Percentiles rank a stretch among this genome's conserved stretches.
Evolutionary conservation across 768 basidiomycete genomes (phyloP).

Genomic region (Leccinum longicurvipes): DNA sequence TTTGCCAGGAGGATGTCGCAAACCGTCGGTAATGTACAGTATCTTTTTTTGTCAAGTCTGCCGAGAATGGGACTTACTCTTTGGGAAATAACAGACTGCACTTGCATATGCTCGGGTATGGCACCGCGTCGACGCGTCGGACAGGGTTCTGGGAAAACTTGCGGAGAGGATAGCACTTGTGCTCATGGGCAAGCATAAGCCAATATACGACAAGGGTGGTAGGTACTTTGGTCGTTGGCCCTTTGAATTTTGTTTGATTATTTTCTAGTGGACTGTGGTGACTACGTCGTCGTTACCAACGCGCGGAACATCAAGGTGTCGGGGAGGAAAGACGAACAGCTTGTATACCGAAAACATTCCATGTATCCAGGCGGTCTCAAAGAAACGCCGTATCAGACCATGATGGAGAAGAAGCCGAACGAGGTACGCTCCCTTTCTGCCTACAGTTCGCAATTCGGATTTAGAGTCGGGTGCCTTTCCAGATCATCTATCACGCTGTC

Average conservation of each 20-base stretch:
- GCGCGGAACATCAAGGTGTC: slow-evolving; percentile 80
- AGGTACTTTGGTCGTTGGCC: slow-evolving; percentile 22
- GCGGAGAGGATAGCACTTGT: slow-evolving; percentile 93
- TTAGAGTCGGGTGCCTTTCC: neutral
- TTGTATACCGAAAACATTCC: slow-evolving; percentile 84
- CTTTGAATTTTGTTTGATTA: neutral
- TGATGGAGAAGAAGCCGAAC: slow-evolving; percentile 86
- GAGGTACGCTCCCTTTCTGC: slow-evolving; percentile 54
- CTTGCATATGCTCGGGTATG: slow-evolving; percentile 94
- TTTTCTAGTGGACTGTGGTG: slow-evolving; percentile 87
- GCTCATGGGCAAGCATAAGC: slow-evolving; percentile 99
- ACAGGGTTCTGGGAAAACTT: slow-evolving; percentile 90
- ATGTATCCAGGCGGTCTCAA: slow-evolving; percentile 94
- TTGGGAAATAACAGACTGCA: slow-evolving; percentile 62
- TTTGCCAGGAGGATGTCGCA: slow-evolving; percentile 61
- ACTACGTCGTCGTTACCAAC: slow-evolving; percentile 96
- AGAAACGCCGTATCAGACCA: slow-evolving; percentile 77
- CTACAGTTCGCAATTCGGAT: neutral
- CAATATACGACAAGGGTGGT: slow-evolving; percentile 92
- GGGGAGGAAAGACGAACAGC: slow-evolving; percentile 83
- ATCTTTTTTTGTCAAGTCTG: neutral
- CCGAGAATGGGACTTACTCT: neutral
- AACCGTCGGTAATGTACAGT: slow-evolving; percentile 71
- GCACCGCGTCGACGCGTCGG: slow-evolving; percentile 92
- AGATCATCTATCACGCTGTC: slow-evolving; percentile 96